Evolutionary conservation across 2,329 filamentous ascomycete species (phyloP).

Genomic region (Fusarium pseudonygamai): DNA sequence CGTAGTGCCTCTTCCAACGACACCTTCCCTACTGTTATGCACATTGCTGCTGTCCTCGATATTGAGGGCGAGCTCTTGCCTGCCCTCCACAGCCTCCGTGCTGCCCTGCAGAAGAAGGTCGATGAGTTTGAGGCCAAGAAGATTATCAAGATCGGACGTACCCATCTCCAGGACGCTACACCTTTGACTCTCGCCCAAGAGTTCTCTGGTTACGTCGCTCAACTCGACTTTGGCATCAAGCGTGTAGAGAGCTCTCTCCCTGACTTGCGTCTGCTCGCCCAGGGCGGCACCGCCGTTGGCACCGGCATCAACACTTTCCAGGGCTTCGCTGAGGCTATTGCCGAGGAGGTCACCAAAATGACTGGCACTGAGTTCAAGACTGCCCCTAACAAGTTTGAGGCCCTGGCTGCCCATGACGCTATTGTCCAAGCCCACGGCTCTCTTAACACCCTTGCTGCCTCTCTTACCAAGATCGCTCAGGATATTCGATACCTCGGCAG

Average conservation of each 20-base stretch:
- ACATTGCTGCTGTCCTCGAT: conserved; percentile 96
- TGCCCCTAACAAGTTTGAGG: conserved; percentile 98
- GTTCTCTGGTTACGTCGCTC: conserved; percentile 96
- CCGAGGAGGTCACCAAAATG: conserved; percentile 89
- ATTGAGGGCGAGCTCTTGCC: conserved; percentile 88
- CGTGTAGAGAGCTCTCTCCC: conserved; percentile 85
- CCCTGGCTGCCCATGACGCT: conserved; percentile 93
- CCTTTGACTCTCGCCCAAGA: conserved; percentile 95
- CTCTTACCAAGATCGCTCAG: conserved; percentile 97
- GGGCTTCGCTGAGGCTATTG: conserved; percentile 94
- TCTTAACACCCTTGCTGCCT: conserved; percentile 90
- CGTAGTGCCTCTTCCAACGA: conserved; percentile 99
- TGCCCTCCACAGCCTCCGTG: conserved; percentile 80
- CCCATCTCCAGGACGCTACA: conserved; percentile 96
- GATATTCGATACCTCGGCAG: conserved; percentile 97
- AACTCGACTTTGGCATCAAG: conserved; percentile 90
- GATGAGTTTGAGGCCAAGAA: conserved; percentile 84
- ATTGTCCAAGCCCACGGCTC: conserved; percentile 93
- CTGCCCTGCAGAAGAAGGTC: conserved; percentile 87
- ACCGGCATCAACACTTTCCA: conserved; percentile 98
- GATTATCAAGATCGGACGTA: conserved; percentile 99
- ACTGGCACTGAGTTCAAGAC: conserved; percentile 94
- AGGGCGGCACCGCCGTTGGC: conserved; percentile 96
- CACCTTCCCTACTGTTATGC: conserved; percentile 99
- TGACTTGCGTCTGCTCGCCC: conserved; percentile 85